These are phyloP conservation scores for Neofusicoccum umdonicola DNA, from an alignment of 2,329 filamentous ascomycete species.

Conservation along the genomic window DNA sequence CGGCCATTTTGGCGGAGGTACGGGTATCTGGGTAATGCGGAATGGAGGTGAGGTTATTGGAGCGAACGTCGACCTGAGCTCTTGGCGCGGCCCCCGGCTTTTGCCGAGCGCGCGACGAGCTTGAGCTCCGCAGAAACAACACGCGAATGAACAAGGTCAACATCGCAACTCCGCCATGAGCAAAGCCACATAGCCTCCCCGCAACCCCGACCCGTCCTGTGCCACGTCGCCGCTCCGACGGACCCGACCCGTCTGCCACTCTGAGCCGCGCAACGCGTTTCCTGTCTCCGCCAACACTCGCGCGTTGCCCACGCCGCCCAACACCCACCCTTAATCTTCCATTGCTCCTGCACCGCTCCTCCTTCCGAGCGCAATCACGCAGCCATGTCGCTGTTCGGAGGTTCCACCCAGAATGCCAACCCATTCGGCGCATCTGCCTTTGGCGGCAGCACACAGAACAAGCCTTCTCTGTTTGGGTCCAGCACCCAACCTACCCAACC, in stretches of 20 bases:
- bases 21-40: constrained; percentile 19
- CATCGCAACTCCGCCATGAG: background rate
- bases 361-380: background rate
- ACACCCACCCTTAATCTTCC: background rate
- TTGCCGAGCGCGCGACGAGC: constrained; percentile 9
- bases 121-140: constrained; percentile 6
- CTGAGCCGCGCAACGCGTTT: background rate
- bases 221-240: background rate
- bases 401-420: background rate
- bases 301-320: background rate
- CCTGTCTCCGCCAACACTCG: background rate
- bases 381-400: constrained; percentile 9
- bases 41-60: constrained; percentile 18
- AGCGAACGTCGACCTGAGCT: constrained; percentile 11
- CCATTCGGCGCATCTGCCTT: constrained; percentile 1
- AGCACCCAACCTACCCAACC: background rate
- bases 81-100: constrained; percentile 1
- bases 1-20: constrained; percentile 53
- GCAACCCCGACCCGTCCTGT: background rate
- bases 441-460: constrained; percentile 14
- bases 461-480: constrained; percentile 3
- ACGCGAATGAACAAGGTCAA: constrained; percentile 1
- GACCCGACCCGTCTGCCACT: background rate
- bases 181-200: background rate
- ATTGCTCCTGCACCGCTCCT: background rate